These are phyloP conservation scores for Gloeopeniophorella convolvens DNA, from an alignment of 768 basidiomycete species.

Conservation along the genomic window DNA sequence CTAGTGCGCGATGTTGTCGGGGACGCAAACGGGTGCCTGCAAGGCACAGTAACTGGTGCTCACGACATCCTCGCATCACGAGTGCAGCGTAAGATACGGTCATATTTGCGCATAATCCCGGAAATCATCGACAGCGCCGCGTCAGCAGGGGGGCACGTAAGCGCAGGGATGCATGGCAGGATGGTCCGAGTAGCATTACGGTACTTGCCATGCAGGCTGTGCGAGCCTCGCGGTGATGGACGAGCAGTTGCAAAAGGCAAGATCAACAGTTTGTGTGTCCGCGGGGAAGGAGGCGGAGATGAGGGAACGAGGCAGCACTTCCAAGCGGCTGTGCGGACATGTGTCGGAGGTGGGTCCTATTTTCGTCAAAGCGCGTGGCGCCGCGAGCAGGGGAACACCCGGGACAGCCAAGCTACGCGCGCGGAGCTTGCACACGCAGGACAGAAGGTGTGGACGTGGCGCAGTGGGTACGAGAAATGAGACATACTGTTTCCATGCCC, in stretches of 20 bases:
- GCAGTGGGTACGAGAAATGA: too few species aligned
- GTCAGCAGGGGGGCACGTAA: slow-evolving; percentile 13
- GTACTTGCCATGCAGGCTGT: neutral
- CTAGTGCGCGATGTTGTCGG: neutral
- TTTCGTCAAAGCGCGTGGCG: too few species aligned
- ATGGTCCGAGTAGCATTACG: too few species aligned
- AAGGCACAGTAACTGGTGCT: neutral
- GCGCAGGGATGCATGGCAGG: slow-evolving; percentile 2
- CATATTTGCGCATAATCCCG: slow-evolving; percentile 12
- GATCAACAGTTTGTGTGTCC: neutral
- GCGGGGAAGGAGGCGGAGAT: neutral
- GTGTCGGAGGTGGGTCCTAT: slow-evolving; percentile 7
- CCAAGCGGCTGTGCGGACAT: neutral
- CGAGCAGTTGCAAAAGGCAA: neutral
- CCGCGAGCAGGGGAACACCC: neutral
- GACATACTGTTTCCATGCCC: slow-evolving; percentile 9
- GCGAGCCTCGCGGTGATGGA: neutral
- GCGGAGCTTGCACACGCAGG: neutral
- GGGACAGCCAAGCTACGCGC: slow-evolving; percentile 10
- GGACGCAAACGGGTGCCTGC: neutral
- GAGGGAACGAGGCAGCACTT: neutral
- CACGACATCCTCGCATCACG: slow-evolving; percentile 12
- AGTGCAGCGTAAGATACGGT: slow-evolving; percentile 13
- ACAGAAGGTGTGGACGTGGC: slow-evolving; percentile 7
- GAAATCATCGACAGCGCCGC: slow-evolving; percentile 8